These are phyloP conservation scores for Lactarius pseudohatsudake DNA, from an alignment of 768 basidiomycete species.

Conservation along the genomic window DNA sequence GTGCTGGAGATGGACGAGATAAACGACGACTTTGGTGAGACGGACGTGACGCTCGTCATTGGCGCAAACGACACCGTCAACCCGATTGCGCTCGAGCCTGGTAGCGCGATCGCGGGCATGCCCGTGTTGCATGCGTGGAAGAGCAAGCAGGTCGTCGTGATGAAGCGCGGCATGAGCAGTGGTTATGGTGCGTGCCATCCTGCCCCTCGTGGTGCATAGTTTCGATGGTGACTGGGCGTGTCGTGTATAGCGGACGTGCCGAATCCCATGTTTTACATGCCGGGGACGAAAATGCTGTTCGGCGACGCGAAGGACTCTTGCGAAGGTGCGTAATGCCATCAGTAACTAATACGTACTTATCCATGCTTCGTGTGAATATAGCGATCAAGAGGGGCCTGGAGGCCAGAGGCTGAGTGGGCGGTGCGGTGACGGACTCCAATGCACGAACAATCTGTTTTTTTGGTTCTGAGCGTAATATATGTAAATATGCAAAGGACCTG, in stretches of 20 bases:
- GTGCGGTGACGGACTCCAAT: neutral
- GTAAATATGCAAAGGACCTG: neutral
- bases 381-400: slow-evolving; percentile 40
- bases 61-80: slow-evolving; percentile 94
- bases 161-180: slow-evolving; percentile 89
- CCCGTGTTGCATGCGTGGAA: slow-evolving; percentile 92
- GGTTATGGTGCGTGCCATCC: slow-evolving; percentile 63
- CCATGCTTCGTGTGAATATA: slow-evolving; percentile 10
- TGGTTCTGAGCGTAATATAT: neutral
- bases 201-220: neutral
- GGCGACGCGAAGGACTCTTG: slow-evolving; percentile 91
- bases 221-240: neutral
- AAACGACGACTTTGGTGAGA: slow-evolving; percentile 87
- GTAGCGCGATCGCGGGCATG: slow-evolving; percentile 89
- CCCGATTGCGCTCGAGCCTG: slow-evolving; percentile 83
- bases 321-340: slow-evolving; percentile 53
- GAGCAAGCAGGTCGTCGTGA: slow-evolving; percentile 88
- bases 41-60: slow-evolving; percentile 88
- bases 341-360: neutral
- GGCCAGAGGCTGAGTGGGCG: slow-evolving; percentile 21
- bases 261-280: slow-evolving; percentile 94
- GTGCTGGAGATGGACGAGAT: slow-evolving; percentile 95
- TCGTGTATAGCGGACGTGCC: slow-evolving; percentile 72
- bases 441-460: slow-evolving; percentile 1
- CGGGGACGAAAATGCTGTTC: slow-evolving; percentile 86